phyloP scores from a whole-genome alignment of 345 rosid species.

The Arabis hirsuta region DNA sequence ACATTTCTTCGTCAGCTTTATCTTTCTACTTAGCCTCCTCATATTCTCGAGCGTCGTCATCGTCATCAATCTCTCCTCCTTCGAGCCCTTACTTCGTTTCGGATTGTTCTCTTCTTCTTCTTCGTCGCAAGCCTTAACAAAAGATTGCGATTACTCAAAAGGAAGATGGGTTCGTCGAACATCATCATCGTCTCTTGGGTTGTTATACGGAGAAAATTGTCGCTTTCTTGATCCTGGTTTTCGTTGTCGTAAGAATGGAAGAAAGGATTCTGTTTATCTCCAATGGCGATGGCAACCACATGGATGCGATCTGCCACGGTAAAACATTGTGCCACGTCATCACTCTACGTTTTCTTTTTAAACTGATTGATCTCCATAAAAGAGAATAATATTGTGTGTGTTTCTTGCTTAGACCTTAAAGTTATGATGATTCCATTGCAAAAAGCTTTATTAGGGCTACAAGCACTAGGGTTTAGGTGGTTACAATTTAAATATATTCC shows the following conservation, averaged over 20 bases:
- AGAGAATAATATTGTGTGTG: not conserved
- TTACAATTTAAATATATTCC: not conserved
- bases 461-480: not conserved
- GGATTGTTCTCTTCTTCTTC: slow-evolving; percentile 9
- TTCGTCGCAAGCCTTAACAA: not conserved
- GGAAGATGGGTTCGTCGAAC: slow-evolving; percentile 75
- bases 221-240: too few species aligned
- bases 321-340: too few species aligned
- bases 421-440: slow-evolving; percentile 28
- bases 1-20: slow-evolving; percentile 31
- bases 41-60: slow-evolving; percentile 46
- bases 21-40: slow-evolving; percentile 41
- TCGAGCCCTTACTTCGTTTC: slow-evolving; percentile 36
- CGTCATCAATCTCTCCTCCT: slow-evolving; percentile 38
- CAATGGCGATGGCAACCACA: too few species aligned
- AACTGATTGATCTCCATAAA: not conserved
- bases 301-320: too few species aligned
- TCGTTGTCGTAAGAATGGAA: too few species aligned
- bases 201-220: too few species aligned
- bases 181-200: too few species aligned
- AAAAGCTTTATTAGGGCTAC: not conserved
- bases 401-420: slow-evolving; percentile 15
- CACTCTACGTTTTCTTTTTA: slow-evolving; percentile 1
- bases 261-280: too few species aligned
- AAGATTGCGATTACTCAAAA: slow-evolving; percentile 58